Evolutionary conservation across 352 stramenopile species (phyloP), one percentile per base, ranked within the genome.

Genomic region (Pythium plurisporium): DNA sequence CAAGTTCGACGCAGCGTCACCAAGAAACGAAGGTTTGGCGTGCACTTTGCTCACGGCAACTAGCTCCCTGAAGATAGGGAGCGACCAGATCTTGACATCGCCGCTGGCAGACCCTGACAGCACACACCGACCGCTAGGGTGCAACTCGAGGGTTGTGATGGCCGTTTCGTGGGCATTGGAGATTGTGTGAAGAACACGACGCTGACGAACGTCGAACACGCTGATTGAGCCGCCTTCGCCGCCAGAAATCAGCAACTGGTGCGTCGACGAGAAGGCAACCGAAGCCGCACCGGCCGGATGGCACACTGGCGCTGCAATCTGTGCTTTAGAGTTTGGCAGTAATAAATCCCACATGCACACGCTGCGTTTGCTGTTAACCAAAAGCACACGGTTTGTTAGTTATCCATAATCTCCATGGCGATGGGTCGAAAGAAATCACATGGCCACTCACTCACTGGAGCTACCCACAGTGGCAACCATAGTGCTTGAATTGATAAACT

Each of bases 11-110:
- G 81, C 82, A 2, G 79, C 81, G 29, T 89, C 82, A 19, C 82
- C 77, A 4, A 93, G 65, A 57, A 93, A 91, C 19, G 81, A 91
- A 51, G 82, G 76, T 61, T 91, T 92, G 20, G 82, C 69, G 59
- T 92, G 79, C 23, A 92, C 71, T 61, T 91, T 95, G 51, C 57
- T 74, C 19, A 89, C 62, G 41, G 76, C 72, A 12, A 75, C 74
- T n/a, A 94, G 60, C 55, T 95, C 83, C 17, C 85, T 75, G 59
- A 95, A 95, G 38, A 93, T 83, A 11, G 85, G 83, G 23, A 95
- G 59, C 14, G 85, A 89, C 85, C 85, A 95, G 46, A 95, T 92
- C 71, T 95, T 95, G 41, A 95, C 71, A 48, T 94, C 86, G 5
- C 86, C 86, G 19, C 79, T 82, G 23, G 86, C 80, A 1, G 86